A percentile compares a stretch with the other conserved stretches of the same genome.
Evolutionary conservation across 2,329 filamentous ascomycete genomes (phyloP).

Genomic region (Clonostachys rosea): DNA sequence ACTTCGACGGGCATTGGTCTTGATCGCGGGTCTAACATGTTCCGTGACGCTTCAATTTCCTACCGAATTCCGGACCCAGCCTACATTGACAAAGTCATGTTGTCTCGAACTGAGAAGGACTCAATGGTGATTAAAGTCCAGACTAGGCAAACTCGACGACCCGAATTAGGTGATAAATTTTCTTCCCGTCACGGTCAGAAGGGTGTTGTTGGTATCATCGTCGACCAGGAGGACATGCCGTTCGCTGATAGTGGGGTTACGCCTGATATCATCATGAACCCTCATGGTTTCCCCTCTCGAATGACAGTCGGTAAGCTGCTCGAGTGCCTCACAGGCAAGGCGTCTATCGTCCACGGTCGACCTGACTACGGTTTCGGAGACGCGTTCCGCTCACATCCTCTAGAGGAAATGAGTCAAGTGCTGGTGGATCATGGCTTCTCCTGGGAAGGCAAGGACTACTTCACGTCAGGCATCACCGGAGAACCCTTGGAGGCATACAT

Average conservation of each 20-base stretch:
- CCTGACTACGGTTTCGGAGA: constrained; percentile 82
- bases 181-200: constrained; percentile 98
- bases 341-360: constrained; percentile 78
- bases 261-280: constrained; percentile 99
- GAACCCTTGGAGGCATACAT: constrained; percentile 93
- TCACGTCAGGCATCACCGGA: constrained; percentile 92
- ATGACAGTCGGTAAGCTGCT: constrained; percentile 99
- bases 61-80: constrained; percentile 82
- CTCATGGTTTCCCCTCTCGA: constrained; percentile 97
- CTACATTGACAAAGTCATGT: constrained; percentile 95
- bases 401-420: constrained; percentile 84
- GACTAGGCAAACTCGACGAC: constrained; percentile 90
- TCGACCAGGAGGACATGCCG: constrained; percentile 94
- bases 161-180: constrained; percentile 97
- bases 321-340: constrained; percentile 91
- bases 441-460: constrained; percentile 95
- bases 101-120: constrained; percentile 84
- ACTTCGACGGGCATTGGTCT: constrained; percentile 66
- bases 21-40: constrained; percentile 58
- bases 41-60: constrained; percentile 63
- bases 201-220: constrained; percentile 94
- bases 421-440: constrained; percentile 87
- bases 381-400: constrained; percentile 75
- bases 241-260: constrained; percentile 87
- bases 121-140: constrained; percentile 88